phyloP scores from a whole-genome alignment of 805 yeast species.

The Starmerella kuoi region DNA sequence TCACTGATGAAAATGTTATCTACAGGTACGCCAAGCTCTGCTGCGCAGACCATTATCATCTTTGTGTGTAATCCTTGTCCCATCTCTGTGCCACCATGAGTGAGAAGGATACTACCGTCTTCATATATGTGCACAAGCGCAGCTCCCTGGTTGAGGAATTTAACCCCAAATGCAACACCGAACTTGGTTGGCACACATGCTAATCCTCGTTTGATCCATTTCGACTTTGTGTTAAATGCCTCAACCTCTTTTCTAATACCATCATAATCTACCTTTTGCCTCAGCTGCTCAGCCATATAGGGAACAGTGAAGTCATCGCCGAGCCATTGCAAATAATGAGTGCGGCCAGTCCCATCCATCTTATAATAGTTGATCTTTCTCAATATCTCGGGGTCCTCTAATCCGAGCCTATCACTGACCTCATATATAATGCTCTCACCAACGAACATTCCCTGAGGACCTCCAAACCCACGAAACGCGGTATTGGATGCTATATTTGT shows the following conservation, averaged over 20 bases:
- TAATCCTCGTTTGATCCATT: conserved; percentile 38
- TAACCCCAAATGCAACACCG: conserved; percentile 39
- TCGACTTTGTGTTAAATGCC: conserved; percentile 32
- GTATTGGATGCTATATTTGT: conserved; percentile 40
- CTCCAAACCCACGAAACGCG: conserved; percentile 41
- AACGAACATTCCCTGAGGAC: conserved; percentile 39
- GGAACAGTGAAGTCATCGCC: conserved; percentile 34
- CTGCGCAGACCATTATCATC: conserved; percentile 39
- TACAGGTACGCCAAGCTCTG: conserved; percentile 33
- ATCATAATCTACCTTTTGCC: conserved; percentile 30
- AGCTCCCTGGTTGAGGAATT: conserved; percentile 38
- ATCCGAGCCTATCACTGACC: conserved; percentile 32
- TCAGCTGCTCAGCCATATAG: conserved; percentile 30
- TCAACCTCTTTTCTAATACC: conserved; percentile 31
- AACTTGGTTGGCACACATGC: conserved; percentile 39
- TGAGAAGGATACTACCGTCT: conserved; percentile 37
- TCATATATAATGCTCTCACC: conserved; percentile 34
- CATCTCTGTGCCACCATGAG: conserved; percentile 42
- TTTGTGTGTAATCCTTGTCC: conserved; percentile 41
- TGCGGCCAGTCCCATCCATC: conserved; percentile 25
- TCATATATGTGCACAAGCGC: conserved; percentile 37
- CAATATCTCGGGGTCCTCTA: conserved; percentile 32
- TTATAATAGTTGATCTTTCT: conserved; percentile 32
- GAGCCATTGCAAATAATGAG: conserved; percentile 34
- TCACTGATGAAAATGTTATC: conserved; percentile 36